phyloP scores from a whole-genome alignment of 2,329 filamentous ascomycete species.

The Microdochium nivale region DNA sequence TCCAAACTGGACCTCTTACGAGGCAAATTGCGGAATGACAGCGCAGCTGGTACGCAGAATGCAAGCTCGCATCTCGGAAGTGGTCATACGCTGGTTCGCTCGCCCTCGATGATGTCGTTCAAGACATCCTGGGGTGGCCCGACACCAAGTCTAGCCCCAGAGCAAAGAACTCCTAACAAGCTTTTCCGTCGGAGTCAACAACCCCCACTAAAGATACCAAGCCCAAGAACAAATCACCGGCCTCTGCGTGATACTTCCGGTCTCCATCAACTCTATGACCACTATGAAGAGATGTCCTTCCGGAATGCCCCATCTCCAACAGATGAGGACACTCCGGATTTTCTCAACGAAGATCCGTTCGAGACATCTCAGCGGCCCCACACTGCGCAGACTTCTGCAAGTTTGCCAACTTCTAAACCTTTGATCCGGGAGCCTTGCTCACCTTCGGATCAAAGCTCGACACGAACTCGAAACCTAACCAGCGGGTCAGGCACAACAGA shows the following conservation, averaged over 20 bases:
- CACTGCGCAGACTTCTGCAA: not conserved
- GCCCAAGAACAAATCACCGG: not conserved
- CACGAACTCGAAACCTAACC: not conserved
- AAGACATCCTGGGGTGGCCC: not conserved
- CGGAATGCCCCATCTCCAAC: constrained; percentile 24
- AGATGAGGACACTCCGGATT: constrained; percentile 7
- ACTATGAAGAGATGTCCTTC: constrained; percentile 49
- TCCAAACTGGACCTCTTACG: constrained; percentile 36
- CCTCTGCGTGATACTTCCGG: constrained; percentile 22
- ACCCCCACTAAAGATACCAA: not conserved
- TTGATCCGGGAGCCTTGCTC: not conserved
- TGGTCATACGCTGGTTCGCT: not conserved
- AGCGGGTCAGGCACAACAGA: not conserved
- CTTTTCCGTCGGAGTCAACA: not conserved
- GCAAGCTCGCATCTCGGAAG: not conserved
- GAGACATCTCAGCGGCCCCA: not conserved
- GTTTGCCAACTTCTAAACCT: not conserved
- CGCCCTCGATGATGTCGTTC: not conserved
- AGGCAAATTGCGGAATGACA: not conserved
- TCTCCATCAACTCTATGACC: constrained; percentile 44
- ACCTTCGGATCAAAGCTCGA: not conserved
- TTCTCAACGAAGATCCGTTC: not conserved
- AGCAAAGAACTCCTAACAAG: not conserved
- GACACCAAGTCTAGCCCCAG: not conserved
- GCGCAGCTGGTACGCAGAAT: not conserved